Evolutionary conservation across 306 rosid genomes (phyloP), one percentile per base, ranked within the genome.

Genomic region (Cicer chorassanicum): DNA sequence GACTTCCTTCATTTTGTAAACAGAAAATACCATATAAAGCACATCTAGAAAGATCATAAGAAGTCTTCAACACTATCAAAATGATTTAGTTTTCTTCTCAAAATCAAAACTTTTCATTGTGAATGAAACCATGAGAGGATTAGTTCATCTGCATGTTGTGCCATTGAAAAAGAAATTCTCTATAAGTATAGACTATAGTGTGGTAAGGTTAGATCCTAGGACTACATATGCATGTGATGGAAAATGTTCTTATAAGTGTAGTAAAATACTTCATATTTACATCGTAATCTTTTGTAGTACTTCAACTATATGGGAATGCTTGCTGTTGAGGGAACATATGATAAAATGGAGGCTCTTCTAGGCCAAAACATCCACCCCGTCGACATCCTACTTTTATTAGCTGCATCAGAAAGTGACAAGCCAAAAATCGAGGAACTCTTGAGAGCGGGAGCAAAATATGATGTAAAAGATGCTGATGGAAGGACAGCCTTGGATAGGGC

Each of bases 261-360:
- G 15, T 29, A 34, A 46, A 68, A 65, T 21, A 36, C 40, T 54
- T 44, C 6, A 42, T 56, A 15, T 53, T 42, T 41, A 10, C 60
- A 68, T 73, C 7, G 36, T 62, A 61, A 38, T 56, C 24, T 24
- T 73, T 81, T 14, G 44, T 91, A 94, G 99, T 90, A 94, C 77
- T 94, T 91, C 82, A 94, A 94, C 68, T 94, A 94, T 76, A 94
- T 94, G 99, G 99, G 97, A n/a, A 94, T 94, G 99, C 97, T 94
- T 0, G 99, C 97, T 0, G 99, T 92, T 8, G 99, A 94, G 53
- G 97, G 97, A 16, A 16, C 99, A 63, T 94, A 94, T 72, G 94
- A 88, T 54, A 91, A 92, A 81, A 90, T 94, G 99, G 92, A 91
- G 72, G 92, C 93, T 71, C 99, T 94, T 77, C 78, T 94, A 59